Evolutionary conservation across 768 basidiomycete species (phyloP), one percentile per base, ranked within the genome.

Genomic region (Kwoniella sp.): DNA sequence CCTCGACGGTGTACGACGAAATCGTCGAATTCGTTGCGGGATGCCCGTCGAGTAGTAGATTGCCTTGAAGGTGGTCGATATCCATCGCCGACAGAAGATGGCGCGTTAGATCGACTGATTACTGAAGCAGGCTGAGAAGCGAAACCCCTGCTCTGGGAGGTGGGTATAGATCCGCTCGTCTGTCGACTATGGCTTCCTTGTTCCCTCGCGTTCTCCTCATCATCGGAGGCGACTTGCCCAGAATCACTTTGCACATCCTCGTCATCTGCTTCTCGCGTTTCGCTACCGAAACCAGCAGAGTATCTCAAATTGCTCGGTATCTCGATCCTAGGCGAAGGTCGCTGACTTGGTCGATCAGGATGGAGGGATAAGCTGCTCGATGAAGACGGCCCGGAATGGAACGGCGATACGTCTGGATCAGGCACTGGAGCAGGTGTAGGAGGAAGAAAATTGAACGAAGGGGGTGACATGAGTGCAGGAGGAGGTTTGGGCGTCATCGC

Each of bases 381-480:
- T 21, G 63, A 64, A 12, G 53, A 53, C 7, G 59, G 62, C 25
- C 58, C 68, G 1, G 65, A 67, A 54, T 73, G 72, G 53, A 76
- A 76, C 5, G 74, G 72, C n/a, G 72, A 60, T 4, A 50, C 25
- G 21, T 56, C 62, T 1, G 70, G 63, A 29, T 77, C 71, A 6
- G 60, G 30, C 19, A 70, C 22, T 24, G 74, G 66, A 15, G 72
- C 72, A 0, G 75, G 75, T 5, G 75, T 77, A 30, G 75, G 72
- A 12, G 75, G 75, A 46, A 72, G 70, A 21, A 77, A 52, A 30
- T 53, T 66, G 55, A 76, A 58, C 2, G 54, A 50, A 9, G 71
- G 71, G 7, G 67, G 65, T 21, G 58, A 15, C 3, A 55, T 25
- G 12, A 40, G 17, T 54, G 26, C 53, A 3, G 25, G 8, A 24